Evolutionary conservation across 2,329 filamentous ascomycete species (phyloP).

Genomic region (Fusarium anguioides): DNA sequence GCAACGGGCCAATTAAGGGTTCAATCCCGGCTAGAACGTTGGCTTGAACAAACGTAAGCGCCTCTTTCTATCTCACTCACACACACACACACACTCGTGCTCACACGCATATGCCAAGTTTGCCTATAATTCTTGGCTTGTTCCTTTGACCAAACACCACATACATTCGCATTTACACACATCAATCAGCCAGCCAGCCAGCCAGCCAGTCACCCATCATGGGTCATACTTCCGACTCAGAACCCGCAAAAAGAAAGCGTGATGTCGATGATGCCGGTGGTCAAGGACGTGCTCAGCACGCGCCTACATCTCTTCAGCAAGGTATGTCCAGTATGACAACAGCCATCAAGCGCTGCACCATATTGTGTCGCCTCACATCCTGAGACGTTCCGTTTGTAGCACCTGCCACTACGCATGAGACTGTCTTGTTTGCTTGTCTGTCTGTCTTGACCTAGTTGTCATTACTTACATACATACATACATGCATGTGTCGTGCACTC

Average conservation of each 20-base stretch:
- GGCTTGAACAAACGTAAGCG: conserved; percentile 14
- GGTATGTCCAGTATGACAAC: conserved; percentile 53
- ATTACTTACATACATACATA: conserved; percentile 1
- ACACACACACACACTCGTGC: no score
- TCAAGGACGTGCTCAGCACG: conserved; percentile 56
- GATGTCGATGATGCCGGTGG: conserved; percentile 58
- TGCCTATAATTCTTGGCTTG: not conserved
- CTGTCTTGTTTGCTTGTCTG: not conserved
- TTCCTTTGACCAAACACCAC: conserved; percentile 11
- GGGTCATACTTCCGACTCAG: conserved; percentile 56
- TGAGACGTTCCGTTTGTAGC: conserved; percentile 37
- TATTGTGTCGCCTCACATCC: conserved; percentile 32
- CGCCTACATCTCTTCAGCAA: conserved; percentile 54
- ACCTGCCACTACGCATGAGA: conserved; percentile 7
- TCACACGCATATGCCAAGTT: not conserved
- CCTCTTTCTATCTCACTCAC: not conserved
- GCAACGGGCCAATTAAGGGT: conserved; percentile 11
- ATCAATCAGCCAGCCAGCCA: not conserved
- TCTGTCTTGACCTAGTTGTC: conserved; percentile 3
- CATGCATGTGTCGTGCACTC: conserved; percentile 7
- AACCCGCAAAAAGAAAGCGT: conserved; percentile 62
- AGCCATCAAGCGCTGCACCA: conserved; percentile 29
- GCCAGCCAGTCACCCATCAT: conserved; percentile 51
- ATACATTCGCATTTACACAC: not conserved
- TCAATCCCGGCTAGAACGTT: conserved; percentile 15